Conservation (phyloP, 768 basidiomycete genomes). For the Mrakia hoshinonis region DNA sequence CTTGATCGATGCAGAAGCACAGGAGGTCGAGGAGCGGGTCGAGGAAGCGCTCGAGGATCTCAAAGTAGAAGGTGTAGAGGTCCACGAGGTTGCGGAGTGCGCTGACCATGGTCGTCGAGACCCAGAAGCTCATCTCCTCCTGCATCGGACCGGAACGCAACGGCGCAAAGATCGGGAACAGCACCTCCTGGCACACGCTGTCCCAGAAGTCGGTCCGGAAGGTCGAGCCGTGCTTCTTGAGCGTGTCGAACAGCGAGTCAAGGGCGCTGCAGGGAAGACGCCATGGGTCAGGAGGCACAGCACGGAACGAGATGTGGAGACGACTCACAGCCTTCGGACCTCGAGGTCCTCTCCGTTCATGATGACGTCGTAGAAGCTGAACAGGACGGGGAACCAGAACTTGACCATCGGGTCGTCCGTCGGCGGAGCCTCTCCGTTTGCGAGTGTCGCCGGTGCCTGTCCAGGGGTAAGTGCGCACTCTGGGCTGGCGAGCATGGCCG, state of each 20-base stretch:
- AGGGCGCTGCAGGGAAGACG: conserved; percentile 56
- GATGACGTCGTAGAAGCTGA: conserved; percentile 98
- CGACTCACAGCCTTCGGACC: conserved; percentile 81
- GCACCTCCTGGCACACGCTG: conserved; percentile 85
- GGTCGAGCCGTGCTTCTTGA: conserved; percentile 76
- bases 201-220: conserved; percentile 96
- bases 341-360: conserved; percentile 99
- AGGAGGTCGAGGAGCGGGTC: conserved; percentile 89
- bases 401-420: conserved; percentile 73
- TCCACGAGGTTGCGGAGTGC: conserved; percentile 91
- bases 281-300: not conserved
- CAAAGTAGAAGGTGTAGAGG: conserved; percentile 90
- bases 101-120: conserved; percentile 98
- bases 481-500: conserved; percentile 76
- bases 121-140: conserved; percentile 99
- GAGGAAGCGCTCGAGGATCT: conserved; percentile 75
- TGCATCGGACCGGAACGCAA: conserved; percentile 91
- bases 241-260: conserved; percentile 88
- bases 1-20: conserved; percentile 97
- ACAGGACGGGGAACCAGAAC: conserved; percentile 93
- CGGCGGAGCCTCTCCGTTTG: conserved; percentile 18
- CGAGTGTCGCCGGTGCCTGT: conserved; percentile 7
- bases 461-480: conserved; percentile 48
- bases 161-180: conserved; percentile 97
- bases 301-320: conserved; percentile 11